These are phyloP conservation scores for Globisporangium parvum DNA, from an alignment of 352 stramenopile species.

Conservation along the genomic window DNA sequence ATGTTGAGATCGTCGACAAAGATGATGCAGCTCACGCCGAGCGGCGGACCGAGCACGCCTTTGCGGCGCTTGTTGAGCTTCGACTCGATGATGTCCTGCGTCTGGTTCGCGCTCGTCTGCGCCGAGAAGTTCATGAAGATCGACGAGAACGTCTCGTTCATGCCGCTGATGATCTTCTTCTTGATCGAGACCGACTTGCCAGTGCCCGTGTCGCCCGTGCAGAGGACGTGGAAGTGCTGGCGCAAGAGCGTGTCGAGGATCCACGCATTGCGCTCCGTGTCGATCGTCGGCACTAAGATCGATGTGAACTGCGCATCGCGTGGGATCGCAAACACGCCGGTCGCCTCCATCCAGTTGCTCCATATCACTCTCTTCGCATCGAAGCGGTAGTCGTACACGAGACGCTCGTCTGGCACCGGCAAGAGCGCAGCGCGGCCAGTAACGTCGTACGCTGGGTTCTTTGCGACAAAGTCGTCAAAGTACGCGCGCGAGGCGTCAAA, in stretches of 20 bases:
- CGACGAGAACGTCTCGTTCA: slow-evolving; percentile 75
- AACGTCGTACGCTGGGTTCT: slow-evolving; percentile 71
- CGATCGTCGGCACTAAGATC: slow-evolving; percentile 91
- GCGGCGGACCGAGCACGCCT: slow-evolving; percentile 84
- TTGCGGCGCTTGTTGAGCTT: slow-evolving; percentile 94
- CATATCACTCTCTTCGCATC: slow-evolving; percentile 82
- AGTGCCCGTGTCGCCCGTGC: slow-evolving; percentile 90
- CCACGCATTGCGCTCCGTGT: slow-evolving; percentile 90
- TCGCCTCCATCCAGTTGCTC: slow-evolving; percentile 68
- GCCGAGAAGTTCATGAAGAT: slow-evolving; percentile 93
- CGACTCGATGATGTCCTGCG: slow-evolving; percentile 91
- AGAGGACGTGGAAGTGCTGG: slow-evolving; percentile 88
- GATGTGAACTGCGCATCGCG: slow-evolving; percentile 76
- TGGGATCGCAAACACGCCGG: slow-evolving; percentile 50
- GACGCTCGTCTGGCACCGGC: slow-evolving; percentile 46
- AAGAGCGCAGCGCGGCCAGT: slow-evolving; percentile 25
- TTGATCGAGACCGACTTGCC: slow-evolving; percentile 93
- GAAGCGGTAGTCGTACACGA: slow-evolving; percentile 91
- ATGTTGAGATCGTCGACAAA: slow-evolving; percentile 96
- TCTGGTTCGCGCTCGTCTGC: slow-evolving; percentile 92
- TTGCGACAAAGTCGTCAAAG: slow-evolving; percentile 84
- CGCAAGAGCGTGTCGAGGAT: slow-evolving; percentile 86
- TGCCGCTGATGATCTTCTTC: slow-evolving; percentile 85
- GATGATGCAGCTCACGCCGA: slow-evolving; percentile 88
- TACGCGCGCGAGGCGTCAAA: slow-evolving; percentile 31